Evolutionary conservation across 1,139 yeast species (phyloP).

Genomic region (Saccharomyces hybrid): DNA sequence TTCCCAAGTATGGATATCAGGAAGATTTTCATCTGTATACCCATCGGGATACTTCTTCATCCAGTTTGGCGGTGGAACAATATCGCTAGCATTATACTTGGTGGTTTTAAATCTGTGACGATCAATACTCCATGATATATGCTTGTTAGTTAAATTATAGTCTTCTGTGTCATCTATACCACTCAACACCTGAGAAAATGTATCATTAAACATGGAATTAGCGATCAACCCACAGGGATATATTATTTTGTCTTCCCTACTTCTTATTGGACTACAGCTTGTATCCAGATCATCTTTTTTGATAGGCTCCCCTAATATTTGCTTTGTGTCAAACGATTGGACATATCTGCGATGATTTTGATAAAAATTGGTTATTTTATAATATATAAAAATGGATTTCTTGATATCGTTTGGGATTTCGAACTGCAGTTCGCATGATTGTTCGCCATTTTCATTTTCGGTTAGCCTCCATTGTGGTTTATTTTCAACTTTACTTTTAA

Average conservation of each 20-base stretch:
- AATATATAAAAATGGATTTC: constrained; percentile 59
- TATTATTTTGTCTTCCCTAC: constrained; percentile 47
- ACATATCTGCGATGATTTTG: constrained; percentile 78
- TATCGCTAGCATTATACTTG: constrained; percentile 55
- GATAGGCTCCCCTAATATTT: constrained; percentile 58
- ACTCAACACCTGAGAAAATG: constrained; percentile 40
- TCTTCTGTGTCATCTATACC: constrained; percentile 38
- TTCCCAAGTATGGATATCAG: constrained; percentile 69
- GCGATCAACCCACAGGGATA: constrained; percentile 98
- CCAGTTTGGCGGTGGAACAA: constrained; percentile 98
- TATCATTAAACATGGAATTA: constrained; percentile 85
- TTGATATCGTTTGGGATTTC: constrained; percentile 50
- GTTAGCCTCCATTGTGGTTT: constrained; percentile 51
- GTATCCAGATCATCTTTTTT: constrained; percentile 33
- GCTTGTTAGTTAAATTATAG: constrained; percentile 56
- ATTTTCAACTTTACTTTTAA: constrained; percentile 35
- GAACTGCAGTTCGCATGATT: constrained; percentile 50
- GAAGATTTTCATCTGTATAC: constrained; percentile 74
- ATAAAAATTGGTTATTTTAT: constrained; percentile 63
- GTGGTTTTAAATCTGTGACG: constrained; percentile 75
- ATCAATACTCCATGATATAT: constrained; percentile 86
- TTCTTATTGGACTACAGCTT: constrained; percentile 76
- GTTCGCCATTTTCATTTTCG: constrained; percentile 32
- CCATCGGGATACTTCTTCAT: constrained; percentile 76
- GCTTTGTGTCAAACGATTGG: constrained; percentile 58